Evolutionary conservation across 805 yeast genomes (phyloP).

Genomic region (Sungouiella blattae): DNA sequence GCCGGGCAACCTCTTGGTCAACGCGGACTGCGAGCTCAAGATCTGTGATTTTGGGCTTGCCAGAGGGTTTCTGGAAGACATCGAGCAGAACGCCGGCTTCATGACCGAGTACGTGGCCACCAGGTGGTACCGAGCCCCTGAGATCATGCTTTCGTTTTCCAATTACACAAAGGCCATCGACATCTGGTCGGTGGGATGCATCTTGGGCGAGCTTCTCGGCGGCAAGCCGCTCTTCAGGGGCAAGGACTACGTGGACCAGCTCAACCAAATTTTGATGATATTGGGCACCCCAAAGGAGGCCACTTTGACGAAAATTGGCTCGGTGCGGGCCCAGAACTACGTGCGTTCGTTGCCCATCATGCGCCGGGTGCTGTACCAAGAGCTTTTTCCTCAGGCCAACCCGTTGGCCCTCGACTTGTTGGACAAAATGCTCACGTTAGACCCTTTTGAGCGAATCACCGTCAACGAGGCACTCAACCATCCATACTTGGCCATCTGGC

Average conservation of each 20-base stretch:
- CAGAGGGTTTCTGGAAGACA: conserved; percentile 79
- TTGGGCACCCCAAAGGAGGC: conserved; percentile 83
- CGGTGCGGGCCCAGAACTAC: conserved; percentile 86
- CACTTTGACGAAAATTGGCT: conserved; percentile 53
- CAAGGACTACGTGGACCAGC: conserved; percentile 91
- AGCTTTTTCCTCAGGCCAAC: conserved; percentile 79
- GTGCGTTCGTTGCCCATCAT: conserved; percentile 81
- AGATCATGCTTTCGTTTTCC: conserved; percentile 91
- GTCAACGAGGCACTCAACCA: conserved; percentile 87
- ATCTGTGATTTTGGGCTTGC: conserved; percentile 97
- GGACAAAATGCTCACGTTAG: conserved; percentile 76
- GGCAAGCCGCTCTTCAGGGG: conserved; percentile 93
- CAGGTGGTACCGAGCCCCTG: conserved; percentile 98
- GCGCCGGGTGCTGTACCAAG: conserved; percentile 70
- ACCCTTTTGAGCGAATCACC: conserved; percentile 78
- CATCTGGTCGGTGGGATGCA: conserved; percentile 97
- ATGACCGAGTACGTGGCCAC: conserved; percentile 98
- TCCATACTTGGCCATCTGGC: conserved; percentile 87
- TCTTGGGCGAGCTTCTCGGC: conserved; percentile 87
- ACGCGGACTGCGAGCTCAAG: conserved; percentile 94
- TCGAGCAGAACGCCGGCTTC: conserved; percentile 86
- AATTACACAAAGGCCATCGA: conserved; percentile 96
- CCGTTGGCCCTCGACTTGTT: conserved; percentile 74
- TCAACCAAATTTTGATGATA: conserved; percentile 79
- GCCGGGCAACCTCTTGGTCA: conserved; percentile 89